Conservation (phyloP, 306 rosid genomes). For the Sophora flavescens region DNA sequence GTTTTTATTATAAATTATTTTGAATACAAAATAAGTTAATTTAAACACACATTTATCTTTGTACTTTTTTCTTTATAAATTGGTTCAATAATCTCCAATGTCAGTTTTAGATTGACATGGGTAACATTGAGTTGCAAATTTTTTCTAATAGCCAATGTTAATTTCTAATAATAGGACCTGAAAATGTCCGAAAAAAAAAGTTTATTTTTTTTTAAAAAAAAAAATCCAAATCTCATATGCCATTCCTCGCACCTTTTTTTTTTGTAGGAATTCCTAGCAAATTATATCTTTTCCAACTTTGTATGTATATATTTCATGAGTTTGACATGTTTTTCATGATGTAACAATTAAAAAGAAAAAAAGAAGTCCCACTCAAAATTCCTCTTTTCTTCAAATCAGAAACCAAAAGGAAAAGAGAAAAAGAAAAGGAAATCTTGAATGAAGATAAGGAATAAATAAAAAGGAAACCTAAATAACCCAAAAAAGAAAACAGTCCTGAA, state of each 20-base stretch:
- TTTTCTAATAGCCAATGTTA: too few species aligned
- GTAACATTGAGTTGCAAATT: too few species aligned
- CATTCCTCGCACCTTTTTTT: background rate
- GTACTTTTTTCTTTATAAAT: too few species aligned
- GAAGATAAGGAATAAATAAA: constrained; percentile 40
- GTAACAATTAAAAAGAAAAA: background rate
- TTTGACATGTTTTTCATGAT: background rate
- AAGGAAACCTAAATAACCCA: constrained; percentile 40
- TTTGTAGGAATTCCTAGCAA: too few species aligned
- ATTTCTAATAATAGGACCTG: too few species aligned
- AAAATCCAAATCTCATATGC: background rate
- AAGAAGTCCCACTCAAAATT: background rate
- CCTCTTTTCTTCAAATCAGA: background rate
- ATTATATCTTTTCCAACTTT: background rate
- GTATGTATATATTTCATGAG: background rate
- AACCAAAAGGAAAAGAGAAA: constrained; percentile 35
- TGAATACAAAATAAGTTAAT: too few species aligned
- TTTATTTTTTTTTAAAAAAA: too few species aligned
- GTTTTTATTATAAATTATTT: too few species aligned
- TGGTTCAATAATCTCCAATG: too few species aligned
- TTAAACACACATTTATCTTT: too few species aligned
- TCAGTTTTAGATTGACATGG: too few species aligned
- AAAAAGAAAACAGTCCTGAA: constrained; percentile 45
- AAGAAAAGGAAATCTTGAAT: constrained; percentile 25
- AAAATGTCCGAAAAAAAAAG: background rate